Evolutionary conservation across 2,329 filamentous ascomycete species (phyloP), one percentile per base, ranked within the genome.

Genomic region (Monosporascus sp.): DNA sequence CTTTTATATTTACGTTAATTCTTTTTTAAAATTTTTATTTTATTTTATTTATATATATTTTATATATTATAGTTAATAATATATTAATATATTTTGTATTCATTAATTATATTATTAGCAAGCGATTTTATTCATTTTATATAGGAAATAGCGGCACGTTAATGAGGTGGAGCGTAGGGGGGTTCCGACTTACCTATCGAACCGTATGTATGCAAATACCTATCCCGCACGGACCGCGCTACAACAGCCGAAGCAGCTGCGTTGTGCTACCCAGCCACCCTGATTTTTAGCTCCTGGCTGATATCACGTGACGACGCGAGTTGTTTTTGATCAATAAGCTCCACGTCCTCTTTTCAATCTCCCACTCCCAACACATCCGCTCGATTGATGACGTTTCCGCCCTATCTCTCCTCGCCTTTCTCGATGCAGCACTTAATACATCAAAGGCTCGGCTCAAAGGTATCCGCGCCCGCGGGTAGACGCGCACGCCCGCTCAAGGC

Each of bases 401-500:
- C 19, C 40, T 24, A 1, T 24, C n/a, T 11, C 9, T 40, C 17
- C 26, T 22, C 37, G 27, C 9, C 31, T 34, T 24, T 40, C 11
- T 40, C 34, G 31, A 49, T 49, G 34, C 17, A 47, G 20, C 47
- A 38, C 31, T 37, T 40, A 3, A 3, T 9, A 19, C 19, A 14
- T 14, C 19, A 49, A 40, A 49, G 47, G 47, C 31, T 49, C 47
- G 47, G 31, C 47, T 34, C 47, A 49, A 49, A 38, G 47, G 31
- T 43, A 43, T 43, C 40, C 40, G 49, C 20, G 53, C 24, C 47
- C 48, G 55, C 57, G 57, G 56, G 52, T 57, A 50, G 53, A 53
- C 57, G 52, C 57, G 57, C 57, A 57, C 52, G 55, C 40, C 57
- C 51, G 55, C 57, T 59, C 57, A 57, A 53, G 57, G 56, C 51